Evolutionary conservation across 306 rosid species (phyloP), one percentile per base, ranked within the genome.

Genomic region (Glycine soja): DNA sequence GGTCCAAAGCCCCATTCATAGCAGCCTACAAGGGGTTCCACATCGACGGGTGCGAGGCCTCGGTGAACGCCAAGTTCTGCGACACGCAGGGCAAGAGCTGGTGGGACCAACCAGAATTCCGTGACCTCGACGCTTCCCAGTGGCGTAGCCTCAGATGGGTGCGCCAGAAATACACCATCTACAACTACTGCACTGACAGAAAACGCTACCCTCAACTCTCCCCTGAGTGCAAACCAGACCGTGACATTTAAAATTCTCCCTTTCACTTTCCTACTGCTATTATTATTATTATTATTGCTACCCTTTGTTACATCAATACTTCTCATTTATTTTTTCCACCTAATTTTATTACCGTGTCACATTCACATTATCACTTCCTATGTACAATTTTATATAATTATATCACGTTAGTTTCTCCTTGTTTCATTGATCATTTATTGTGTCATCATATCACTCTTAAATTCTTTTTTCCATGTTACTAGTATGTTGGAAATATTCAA

Each of bases 1-100:
- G 98, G 99, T 88, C 94, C 0, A 95, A 93, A 87, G 99, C 98
- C 0, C 99, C 99, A 0, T 95, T 95, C 86, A 65, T 91, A 0
- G 98, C 99, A 2, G 2, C 83, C 1, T 95, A 95, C 87, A 92
- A 73, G 63, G 73, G 94, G 13, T 95, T 95, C 87, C 99, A 95
- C 81, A 75, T 93, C 34, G 99, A 95, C 88, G 99, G 98, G 2
- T 95, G 98, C 3, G 99, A 95, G 63, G 83, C 98, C 0, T 95
- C 99, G 0, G 97, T 92, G 12, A 18, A 93, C 0, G 91, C 97
- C 7, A 93, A 69, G 46, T 95, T 16, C 82, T 95, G 98, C 48
- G 96, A 79, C 13, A 88, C 93, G 0, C 97, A 93, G 52, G 98
- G 99, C 0, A 80, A 84, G 80, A 86, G 88, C 2, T 95, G 98